phyloP scores from a whole-genome alignment of 2,329 filamentous ascomycete genomes.

The Stagonosporopsis vannaccii region DNA sequence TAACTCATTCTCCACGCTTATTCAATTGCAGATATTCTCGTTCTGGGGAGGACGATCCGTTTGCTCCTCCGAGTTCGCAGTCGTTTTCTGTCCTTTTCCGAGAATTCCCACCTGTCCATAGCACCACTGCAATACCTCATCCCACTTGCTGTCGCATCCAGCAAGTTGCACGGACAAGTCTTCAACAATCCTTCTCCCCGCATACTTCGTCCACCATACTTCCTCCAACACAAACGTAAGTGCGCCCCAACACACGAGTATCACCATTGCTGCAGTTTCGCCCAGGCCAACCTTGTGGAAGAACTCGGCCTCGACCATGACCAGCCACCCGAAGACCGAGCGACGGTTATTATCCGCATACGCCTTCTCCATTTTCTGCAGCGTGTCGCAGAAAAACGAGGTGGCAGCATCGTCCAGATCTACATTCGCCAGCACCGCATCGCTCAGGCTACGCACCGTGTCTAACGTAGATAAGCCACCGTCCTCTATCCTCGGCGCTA shows the following conservation, averaged over 20 bases:
- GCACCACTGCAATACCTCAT: constrained; percentile 1
- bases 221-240: constrained; percentile 2
- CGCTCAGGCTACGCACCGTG: background rate
- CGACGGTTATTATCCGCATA: constrained; percentile 1
- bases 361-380: constrained; percentile 9
- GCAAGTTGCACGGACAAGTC: background rate
- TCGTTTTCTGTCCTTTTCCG: background rate
- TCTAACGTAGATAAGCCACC: background rate
- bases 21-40: background rate
- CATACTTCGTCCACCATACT: constrained; percentile 6
- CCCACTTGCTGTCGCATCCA: background rate
- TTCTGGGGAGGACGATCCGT: background rate
- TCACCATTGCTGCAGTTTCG: constrained; percentile 3
- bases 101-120: constrained; percentile 2
- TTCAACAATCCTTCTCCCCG: constrained; percentile 1
- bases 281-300: background rate
- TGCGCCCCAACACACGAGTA: background rate
- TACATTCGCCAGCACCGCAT: background rate
- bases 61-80: background rate
- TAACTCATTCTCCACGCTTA: background rate
- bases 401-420: background rate
- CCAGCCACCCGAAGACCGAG: constrained; percentile 1
- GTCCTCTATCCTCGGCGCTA: constrained; percentile 1
- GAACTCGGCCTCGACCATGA: constrained; percentile 2
- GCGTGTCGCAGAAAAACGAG: background rate